Evolutionary conservation across 2,329 filamentous ascomycete genomes (phyloP).

Genomic region (Colletotrichum graminicola): DNA sequence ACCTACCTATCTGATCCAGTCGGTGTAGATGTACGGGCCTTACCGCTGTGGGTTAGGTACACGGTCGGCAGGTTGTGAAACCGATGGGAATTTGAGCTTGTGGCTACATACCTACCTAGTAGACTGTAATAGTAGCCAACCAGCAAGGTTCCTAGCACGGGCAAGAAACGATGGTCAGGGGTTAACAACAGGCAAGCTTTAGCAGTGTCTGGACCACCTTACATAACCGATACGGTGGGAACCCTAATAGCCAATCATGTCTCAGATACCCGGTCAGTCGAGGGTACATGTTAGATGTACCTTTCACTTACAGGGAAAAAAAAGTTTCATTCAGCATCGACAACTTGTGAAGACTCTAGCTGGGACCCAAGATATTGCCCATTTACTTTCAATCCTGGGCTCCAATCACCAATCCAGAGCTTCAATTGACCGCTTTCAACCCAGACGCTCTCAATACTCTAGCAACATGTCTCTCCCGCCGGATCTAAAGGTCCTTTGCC

Average conservation of each 20-base stretch:
- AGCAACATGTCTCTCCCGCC: slow-evolving; percentile 59
- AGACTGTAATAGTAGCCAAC: neutral
- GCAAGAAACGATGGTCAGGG: slow-evolving; percentile 13
- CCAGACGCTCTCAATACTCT: too few relatives aligned
- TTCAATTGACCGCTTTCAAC: neutral
- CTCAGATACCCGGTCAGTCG: neutral
- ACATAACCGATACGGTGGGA: slow-evolving; percentile 11
- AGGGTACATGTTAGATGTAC: slow-evolving; percentile 29
- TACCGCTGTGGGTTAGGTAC: neutral
- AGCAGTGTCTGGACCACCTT: slow-evolving; percentile 7
- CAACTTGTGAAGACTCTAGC: slow-evolving; percentile 19
- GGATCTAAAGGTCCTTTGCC: slow-evolving; percentile 74
- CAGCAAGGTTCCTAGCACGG: slow-evolving; percentile 32
- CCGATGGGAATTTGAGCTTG: slow-evolving; percentile 12
- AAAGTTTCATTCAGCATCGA: slow-evolving; percentile 41
- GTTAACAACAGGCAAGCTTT: neutral
- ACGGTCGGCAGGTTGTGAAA: slow-evolving; percentile 5
- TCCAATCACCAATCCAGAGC: neutral
- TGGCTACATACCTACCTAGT: too few relatives aligned
- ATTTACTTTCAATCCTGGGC: neutral
- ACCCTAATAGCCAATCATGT: slow-evolving; percentile 5
- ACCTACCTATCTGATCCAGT: neutral
- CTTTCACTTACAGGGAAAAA: slow-evolving; percentile 40
- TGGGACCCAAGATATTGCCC: slow-evolving; percentile 14
- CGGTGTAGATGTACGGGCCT: neutral